Percentiles rank a stretch among this genome's conserved stretches.
phyloP scores from a whole-genome alignment of 2,329 filamentous ascomycete species.

The Aspergillus latus region DNA sequence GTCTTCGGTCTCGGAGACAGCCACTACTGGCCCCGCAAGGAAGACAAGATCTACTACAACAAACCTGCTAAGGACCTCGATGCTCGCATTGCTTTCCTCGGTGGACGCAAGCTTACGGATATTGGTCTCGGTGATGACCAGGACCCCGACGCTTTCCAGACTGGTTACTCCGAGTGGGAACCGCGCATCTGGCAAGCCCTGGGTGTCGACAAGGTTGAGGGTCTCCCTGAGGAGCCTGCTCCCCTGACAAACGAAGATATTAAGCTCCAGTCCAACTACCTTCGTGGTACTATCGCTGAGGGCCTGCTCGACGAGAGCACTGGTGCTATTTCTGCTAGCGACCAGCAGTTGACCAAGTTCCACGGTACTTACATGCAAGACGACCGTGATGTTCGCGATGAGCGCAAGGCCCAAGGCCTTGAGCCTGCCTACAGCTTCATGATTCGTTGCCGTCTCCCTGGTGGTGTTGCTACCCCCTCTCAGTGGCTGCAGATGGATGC shows the following conservation, averaged over 20 bases:
- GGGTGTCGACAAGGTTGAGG: slow-evolving; percentile 91
- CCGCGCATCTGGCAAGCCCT: slow-evolving; percentile 90
- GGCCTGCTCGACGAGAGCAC: slow-evolving; percentile 79
- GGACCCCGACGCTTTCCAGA: slow-evolving; percentile 93
- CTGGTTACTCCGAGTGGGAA: slow-evolving; percentile 93
- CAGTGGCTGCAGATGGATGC: slow-evolving; percentile 99
- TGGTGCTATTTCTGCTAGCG: slow-evolving; percentile 82
- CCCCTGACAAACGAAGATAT: slow-evolving; percentile 99
- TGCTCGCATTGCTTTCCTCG: slow-evolving; percentile 74
- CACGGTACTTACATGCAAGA: slow-evolving; percentile 99
- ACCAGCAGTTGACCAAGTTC: slow-evolving; percentile 96
- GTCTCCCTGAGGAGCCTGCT: slow-evolving; percentile 87
- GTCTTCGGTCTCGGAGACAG: slow-evolving; percentile 94
- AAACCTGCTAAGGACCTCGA: slow-evolving; percentile 97
- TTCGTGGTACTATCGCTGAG: slow-evolving; percentile 92
- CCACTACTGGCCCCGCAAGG: slow-evolving; percentile 98
- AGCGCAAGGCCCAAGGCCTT: slow-evolving; percentile 95
- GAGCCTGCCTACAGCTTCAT: slow-evolving; percentile 99
- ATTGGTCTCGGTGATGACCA: slow-evolving; percentile 94
- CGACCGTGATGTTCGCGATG: slow-evolving; percentile 90
- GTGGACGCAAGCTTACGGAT: slow-evolving; percentile 77
- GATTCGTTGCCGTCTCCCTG: slow-evolving; percentile 90
- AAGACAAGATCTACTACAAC: slow-evolving; percentile 98
- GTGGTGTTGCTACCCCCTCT: slow-evolving; percentile 83
- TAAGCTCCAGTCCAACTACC: slow-evolving; percentile 89